A percentile compares a stretch with the other conserved stretches of the same genome.
These are phyloP conservation scores for Naganishia sp. DNA, from an alignment of 1,284 basidiomycete species.

Conservation along the genomic window DNA sequence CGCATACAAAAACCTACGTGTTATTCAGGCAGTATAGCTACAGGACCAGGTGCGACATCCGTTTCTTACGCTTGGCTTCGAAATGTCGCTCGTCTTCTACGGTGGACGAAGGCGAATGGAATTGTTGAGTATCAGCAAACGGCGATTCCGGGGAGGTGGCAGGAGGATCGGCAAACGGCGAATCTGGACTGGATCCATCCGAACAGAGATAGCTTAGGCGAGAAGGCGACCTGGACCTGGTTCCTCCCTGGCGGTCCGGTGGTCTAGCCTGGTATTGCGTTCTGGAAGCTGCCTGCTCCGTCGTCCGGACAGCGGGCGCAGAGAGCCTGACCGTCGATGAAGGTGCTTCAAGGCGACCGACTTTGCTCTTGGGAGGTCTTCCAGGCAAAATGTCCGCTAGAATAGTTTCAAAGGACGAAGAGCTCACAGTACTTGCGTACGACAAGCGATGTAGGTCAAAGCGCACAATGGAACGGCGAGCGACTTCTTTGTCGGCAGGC, in stretches of 20 bases:
- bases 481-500: neutral
- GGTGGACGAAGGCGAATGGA: neutral
- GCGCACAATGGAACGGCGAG: conserved; percentile 17
- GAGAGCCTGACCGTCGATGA: neutral
- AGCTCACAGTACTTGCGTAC: neutral
- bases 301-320: no score
- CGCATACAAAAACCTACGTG: neutral
- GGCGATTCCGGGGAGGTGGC: conserved; percentile 1
- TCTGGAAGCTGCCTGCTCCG: no score
- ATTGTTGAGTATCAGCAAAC: conserved; percentile 9
- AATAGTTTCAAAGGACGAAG: conserved; percentile 1
- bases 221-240: conserved; percentile 3
- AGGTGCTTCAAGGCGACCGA: no score
- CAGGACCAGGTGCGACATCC: conserved; percentile 19
- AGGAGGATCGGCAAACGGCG: conserved; percentile 10
- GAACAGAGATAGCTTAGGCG: conserved; percentile 15
- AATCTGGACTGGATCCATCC: conserved; percentile 5
- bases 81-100: neutral
- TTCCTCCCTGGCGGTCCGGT: neutral
- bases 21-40: neutral
- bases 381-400: conserved; percentile 14
- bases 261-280: no score
- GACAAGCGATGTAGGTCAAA: conserved; percentile 24
- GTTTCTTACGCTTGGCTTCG: conserved; percentile 5
- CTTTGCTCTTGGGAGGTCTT: neutral